Evolutionary conservation across 2,329 filamentous ascomycete species (phyloP).

Genomic region (Fonsecaea nubica): DNA sequence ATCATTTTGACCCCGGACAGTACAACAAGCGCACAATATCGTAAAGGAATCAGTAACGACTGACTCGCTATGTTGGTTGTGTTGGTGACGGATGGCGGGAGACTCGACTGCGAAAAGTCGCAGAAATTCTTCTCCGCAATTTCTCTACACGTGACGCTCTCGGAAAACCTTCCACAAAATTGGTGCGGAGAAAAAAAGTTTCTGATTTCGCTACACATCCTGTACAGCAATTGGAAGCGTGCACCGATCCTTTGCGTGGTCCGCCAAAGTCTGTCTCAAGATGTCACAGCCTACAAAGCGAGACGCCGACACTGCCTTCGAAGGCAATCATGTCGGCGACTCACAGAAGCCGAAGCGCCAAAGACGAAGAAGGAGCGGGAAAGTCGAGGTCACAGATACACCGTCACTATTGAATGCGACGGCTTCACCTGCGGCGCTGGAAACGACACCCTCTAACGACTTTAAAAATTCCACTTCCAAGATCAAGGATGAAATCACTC

Average conservation of each 20-base stretch:
- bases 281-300: conserved; percentile 35
- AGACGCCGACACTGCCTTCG: conserved; percentile 34
- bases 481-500: not conserved
- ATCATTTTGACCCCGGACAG: conserved; percentile 72
- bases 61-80: not conserved
- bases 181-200: conserved; percentile 35
- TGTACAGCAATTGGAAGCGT: conserved; percentile 1
- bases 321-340: conserved; percentile 9
- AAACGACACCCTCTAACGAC: not conserved
- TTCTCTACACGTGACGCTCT: not conserved
- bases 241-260: not conserved
- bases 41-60: not conserved
- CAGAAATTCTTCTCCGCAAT: conserved; percentile 20
- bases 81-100: not conserved
- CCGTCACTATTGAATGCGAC: not conserved
- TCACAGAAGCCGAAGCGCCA: conserved; percentile 23
- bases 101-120: not conserved
- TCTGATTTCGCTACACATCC: conserved; percentile 2
- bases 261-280: not conserved
- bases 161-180: conserved; percentile 22
- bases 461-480: not conserved
- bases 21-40: not conserved
- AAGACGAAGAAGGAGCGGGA: conserved; percentile 44
- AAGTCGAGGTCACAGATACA: conserved; percentile 2
- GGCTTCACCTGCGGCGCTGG: not conserved